Percentiles rank a stretch among this genome's conserved stretches.
These are phyloP conservation scores for Senna tora DNA, from an alignment of 306 rosid species.

Conservation along the genomic window DNA sequence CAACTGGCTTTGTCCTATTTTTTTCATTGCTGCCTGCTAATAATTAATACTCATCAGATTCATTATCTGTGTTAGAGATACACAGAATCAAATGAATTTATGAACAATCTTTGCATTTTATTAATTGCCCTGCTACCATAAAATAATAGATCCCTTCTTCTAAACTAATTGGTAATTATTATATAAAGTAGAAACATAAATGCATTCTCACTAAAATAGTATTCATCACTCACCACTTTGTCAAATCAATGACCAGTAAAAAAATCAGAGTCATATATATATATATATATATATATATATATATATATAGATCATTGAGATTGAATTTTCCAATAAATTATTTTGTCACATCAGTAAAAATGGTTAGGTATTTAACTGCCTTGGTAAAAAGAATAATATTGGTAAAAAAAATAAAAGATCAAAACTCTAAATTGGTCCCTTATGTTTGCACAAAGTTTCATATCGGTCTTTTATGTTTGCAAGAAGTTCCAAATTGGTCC, in stretches of 20 bases:
- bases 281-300: too few relatives aligned
- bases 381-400: too few relatives aligned
- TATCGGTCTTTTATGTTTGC: too few relatives aligned
- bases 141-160: neutral
- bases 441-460: too few relatives aligned
- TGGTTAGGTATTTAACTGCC: too few relatives aligned
- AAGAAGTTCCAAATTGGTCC: too few relatives aligned
- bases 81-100: constrained; percentile 26
- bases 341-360: too few relatives aligned
- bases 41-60: constrained; percentile 15
- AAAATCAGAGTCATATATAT: neutral
- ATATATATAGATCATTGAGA: too few relatives aligned
- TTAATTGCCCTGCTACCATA: neutral
- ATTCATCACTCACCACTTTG: neutral
- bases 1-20: neutral
- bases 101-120: neutral
- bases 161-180: neutral
- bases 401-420: too few relatives aligned
- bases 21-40: neutral
- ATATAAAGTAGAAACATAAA: neutral
- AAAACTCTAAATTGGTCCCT: too few relatives aligned
- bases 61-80: neutral
- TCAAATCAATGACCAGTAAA: neutral
- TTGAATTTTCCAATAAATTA: too few relatives aligned
- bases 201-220: neutral